Percentiles rank a stretch among this genome's conserved stretches.
phyloP scores from a whole-genome alignment of 225 moss, liverwort and hornwort genomes.

The Asterella californica region DNA sequence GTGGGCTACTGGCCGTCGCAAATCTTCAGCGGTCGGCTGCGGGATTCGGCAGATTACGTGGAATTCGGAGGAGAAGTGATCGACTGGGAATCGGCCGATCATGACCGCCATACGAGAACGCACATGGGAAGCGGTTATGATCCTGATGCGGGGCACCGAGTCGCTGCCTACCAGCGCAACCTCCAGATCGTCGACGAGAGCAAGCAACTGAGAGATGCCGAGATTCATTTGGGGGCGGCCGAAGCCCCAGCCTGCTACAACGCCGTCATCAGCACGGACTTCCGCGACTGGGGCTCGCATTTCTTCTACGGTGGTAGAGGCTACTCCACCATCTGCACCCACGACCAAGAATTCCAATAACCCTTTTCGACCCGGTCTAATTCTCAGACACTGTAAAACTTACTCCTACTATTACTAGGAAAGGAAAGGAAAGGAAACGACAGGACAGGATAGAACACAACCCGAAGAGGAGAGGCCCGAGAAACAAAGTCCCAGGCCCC shows the following conservation, averaged over 20 bases:
- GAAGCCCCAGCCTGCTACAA: constrained; percentile 12
- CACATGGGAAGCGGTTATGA: constrained; percentile 20
- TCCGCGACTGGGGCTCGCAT: constrained; percentile 11
- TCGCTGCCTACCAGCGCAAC: constrained; percentile 22
- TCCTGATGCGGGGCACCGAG: neutral
- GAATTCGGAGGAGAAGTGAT: constrained; percentile 26
- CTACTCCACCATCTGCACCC: neutral
- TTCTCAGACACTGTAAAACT: no score
- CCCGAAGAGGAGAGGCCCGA: no score
- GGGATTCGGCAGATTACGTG: neutral
- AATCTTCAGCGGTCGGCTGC: constrained; percentile 11
- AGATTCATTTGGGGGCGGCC: neutral
- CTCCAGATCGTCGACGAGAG: neutral
- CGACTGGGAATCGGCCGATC: neutral
- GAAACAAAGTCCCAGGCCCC: neutral
- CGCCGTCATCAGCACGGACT: neutral
- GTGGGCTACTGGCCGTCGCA: constrained; percentile 27
- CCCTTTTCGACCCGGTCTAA: no score
- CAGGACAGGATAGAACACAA: no score
- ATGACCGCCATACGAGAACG: constrained; percentile 13
- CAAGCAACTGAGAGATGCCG: neutral
- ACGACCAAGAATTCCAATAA: no score
- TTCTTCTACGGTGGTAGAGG: constrained; percentile 25
- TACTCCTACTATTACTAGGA: neutral
- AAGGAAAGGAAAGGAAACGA: no score